Evolutionary conservation across 352 stramenopile genomes (phyloP), one percentile per base, ranked within the genome.

Genomic region (Peronospora tabacina): DNA sequence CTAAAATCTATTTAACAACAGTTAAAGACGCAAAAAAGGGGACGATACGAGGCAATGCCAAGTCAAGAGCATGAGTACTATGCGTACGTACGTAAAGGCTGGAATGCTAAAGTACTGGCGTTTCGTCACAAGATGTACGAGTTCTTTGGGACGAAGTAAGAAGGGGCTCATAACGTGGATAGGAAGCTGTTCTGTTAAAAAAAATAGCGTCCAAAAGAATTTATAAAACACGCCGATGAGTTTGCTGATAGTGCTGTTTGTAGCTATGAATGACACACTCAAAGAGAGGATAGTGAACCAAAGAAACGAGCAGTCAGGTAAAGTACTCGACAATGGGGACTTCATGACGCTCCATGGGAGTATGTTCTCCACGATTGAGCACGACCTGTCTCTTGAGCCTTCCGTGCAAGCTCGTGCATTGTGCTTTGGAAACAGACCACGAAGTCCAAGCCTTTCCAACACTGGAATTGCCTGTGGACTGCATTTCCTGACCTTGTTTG

Each of bases 21-120:
- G 29, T 30, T 35, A 48, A 61, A 65, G 36, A 68, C 38, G 40
- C 41, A 45, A 9, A 56, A 34, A 34, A 45, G 82, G 44, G 60
- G 81, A 52, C 68, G 76, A 35, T 90, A 90, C 55, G 72, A 74
- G 44, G 42, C 70, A 29, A 50, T 90, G 48, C 75, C 72, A 24
- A 84, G 68, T 58, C 74, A 63, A 24, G 79, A 90, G 62, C 79
- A 90, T 57, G 79, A 87, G 68, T 90, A 87, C 64, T 90, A 90
- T 63, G 83, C 75, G 65, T 70, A 63, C 59, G 48, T 87, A 35
- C 75, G 79, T 39, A 49, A 85, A 58, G 47, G 64, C 15, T 90
- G 79, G 79, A 90, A 90, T 66, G 60, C 68, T 28, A 76, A 79
- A 57, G 72, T 90, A 28, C 38, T 87, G 28, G 51, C 53, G 17